Conservation (phyloP, 805 yeast genomes). For the Yarrowia sp. region DNA sequence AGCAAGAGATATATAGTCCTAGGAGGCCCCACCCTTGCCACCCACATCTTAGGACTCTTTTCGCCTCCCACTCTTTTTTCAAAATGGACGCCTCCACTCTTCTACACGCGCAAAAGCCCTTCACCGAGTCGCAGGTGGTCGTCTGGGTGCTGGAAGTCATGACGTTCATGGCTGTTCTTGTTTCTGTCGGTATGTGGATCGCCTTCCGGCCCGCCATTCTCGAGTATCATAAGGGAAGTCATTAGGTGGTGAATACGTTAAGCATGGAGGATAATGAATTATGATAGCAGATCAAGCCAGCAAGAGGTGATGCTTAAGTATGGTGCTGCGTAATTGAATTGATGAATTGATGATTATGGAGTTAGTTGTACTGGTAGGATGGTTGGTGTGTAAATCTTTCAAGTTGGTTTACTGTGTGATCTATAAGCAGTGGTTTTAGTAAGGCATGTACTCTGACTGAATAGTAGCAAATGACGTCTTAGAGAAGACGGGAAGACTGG, state of each 20-base stretch:
- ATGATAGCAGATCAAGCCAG: neutral
- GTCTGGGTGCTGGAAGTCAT: slow-evolving; percentile 27
- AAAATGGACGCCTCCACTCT: neutral
- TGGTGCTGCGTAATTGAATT: too few relatives aligned
- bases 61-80: neutral
- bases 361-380: too few relatives aligned
- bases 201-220: neutral
- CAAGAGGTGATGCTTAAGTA: too few relatives aligned
- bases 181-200: slow-evolving; percentile 2
- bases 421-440: too few relatives aligned
- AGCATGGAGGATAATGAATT: slow-evolving; percentile 5
- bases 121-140: slow-evolving; percentile 10
- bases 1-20: slow-evolving; percentile 13
- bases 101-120: slow-evolving; percentile 12
- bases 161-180: slow-evolving; percentile 13
- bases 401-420: too few relatives aligned
- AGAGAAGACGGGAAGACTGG: too few relatives aligned
- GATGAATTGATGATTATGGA: too few relatives aligned
- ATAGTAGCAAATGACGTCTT: too few relatives aligned
- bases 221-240: neutral
- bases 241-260: too few relatives aligned
- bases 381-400: too few relatives aligned
- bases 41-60: neutral
- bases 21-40: neutral
- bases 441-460: too few relatives aligned